Conservation (phyloP, 495 filamentous ascomycete species). For the Lentithecium fluviatile region DNA sequence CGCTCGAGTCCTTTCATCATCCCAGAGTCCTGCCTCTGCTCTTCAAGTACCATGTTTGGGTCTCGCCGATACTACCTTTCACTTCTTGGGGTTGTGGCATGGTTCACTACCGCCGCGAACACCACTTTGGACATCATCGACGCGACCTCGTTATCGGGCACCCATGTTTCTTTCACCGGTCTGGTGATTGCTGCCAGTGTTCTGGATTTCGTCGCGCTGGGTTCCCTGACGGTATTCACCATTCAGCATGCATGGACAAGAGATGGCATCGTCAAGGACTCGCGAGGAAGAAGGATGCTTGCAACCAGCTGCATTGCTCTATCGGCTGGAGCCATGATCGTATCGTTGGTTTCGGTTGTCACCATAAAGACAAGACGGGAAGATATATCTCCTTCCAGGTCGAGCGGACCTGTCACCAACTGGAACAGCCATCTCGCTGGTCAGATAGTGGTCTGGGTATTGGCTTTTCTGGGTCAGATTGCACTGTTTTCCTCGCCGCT, state of each 20-base stretch:
- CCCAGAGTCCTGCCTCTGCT: background rate
- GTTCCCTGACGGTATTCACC: slow-evolving; percentile 19
- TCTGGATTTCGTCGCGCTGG: slow-evolving; percentile 19
- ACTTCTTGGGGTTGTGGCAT: slow-evolving; percentile 26
- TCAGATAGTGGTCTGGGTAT: slow-evolving; percentile 21
- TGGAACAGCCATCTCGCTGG: slow-evolving; percentile 14
- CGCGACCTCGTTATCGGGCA: slow-evolving; percentile 19
- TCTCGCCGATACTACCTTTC: slow-evolving; percentile 27
- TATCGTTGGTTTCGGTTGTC: slow-evolving; percentile 25
- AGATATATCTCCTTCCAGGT: slow-evolving; percentile 1
- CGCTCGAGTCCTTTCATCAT: background rate
- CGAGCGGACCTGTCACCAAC: slow-evolving; percentile 4
- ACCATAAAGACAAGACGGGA: slow-evolving; percentile 19
- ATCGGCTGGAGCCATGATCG: slow-evolving; percentile 7
- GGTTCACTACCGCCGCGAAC: slow-evolving; percentile 23
- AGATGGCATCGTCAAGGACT: slow-evolving; percentile 9
- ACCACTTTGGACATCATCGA: slow-evolving; percentile 29
- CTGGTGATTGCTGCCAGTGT: slow-evolving; percentile 19
- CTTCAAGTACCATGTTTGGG: slow-evolving; percentile 10
- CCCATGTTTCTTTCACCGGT: slow-evolving; percentile 12
- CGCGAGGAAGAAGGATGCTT: slow-evolving; percentile 3
- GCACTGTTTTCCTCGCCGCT: slow-evolving; percentile 20
- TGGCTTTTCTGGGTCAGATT: slow-evolving; percentile 21
- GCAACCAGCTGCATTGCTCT: slow-evolving; percentile 15
- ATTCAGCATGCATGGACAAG: slow-evolving; percentile 29